Evolutionary conservation across 148 eudicot species (phyloP), one percentile per base, ranked within the genome.

Genomic region (Vaccinium macrocarpon): DNA sequence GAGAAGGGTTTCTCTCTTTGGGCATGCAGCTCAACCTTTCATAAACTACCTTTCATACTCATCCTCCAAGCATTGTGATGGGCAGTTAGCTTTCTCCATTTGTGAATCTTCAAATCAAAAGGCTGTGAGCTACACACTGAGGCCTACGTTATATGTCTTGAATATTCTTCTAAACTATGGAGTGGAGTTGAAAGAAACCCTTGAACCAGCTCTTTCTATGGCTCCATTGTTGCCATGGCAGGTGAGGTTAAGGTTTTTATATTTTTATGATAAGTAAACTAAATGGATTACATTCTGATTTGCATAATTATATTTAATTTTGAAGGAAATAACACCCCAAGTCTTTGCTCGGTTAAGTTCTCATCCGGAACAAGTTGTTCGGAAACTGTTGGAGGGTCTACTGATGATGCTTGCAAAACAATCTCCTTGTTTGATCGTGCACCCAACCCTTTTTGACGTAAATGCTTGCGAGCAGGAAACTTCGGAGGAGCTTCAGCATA

Each of bases 141-240:
- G 94, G 93, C 95, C 99, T 81, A 93, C 93, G 27, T 88, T 97
- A 50, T 90, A 93, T 82, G 92, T 97, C 76, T 88, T 95, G 78
- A 91, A 93, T 84, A 97, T 95, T 90, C 94, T 97, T 87, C 95
- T 97, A 82, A 95, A 92, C 89, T 97, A 88, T 88, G 98, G 99
- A 70, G 89, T 91, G 84, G 99, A 97, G 88, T 88, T 97, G 85
- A 89, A 92, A 87, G 96, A 94, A 86, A 93, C 83, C 66, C 94
- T 97, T 89, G 97, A 91, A 92, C 91, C 93, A 75, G 93, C 91
- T 64, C 94, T 97, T 81, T 92, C 93, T 85, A 83, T 88, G 77
- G 97, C 92, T 84, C 98, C 98, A 48, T 88, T 93, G 92, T 92
- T 91, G 76, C 98, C 99, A 46, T 97, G 99, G 99, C 99, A 97